Base-by-base conservation (phyloP, 371 early-diverging fungal species). In the Dichotomocladium elegans region DNA sequence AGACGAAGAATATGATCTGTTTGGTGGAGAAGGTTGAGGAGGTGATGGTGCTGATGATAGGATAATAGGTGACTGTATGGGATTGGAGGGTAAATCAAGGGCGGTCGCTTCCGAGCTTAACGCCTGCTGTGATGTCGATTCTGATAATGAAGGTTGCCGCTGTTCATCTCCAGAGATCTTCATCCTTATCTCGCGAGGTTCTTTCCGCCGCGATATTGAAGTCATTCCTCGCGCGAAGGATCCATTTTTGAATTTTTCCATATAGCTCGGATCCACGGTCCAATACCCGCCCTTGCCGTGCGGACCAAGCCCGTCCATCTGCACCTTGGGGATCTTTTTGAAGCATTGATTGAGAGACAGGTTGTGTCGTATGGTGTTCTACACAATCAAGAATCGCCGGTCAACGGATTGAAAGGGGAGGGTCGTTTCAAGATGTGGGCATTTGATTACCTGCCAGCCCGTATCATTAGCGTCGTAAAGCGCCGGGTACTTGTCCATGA, bases 301-400 rank as follows among this genome's bases (percentile, higher is more conserved):
- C 30, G 73, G 70, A 4, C 70, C 75, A 6, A 68, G 53, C n/a
- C 72, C 72, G 11, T 72, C 57, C 14, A 49, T 29, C 35, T 81
- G 74, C 1, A 69, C 51, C 26, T 82, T 66, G 2, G 86, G 87
- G 15, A 84, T 70, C 53, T 87, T 87, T 41, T 75, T 70, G 51
- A 91, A 91, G 40, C 78, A 80, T 47, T 77, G 75, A 60, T 91
- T 91, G 27, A 91, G 66, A 4, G 87, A 86, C 14, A 91, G 68
- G 52, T 91, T 91, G 70, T 91, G 91, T 5, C 91, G 67, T 14
- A 91, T 88, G 0, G 87, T 84, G 70, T 91, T 91, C 71, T 91
- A 48, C 15, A 43, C 17, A 2, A 40, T 2, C 14, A n/a, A 19
- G 19, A 8, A 25, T 10, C 21, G 14, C 24, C 19, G 7, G 6